Evolutionary conservation across 2,329 filamentous ascomycete species (phyloP).

Genomic region (Calonectria leucothoes): DNA sequence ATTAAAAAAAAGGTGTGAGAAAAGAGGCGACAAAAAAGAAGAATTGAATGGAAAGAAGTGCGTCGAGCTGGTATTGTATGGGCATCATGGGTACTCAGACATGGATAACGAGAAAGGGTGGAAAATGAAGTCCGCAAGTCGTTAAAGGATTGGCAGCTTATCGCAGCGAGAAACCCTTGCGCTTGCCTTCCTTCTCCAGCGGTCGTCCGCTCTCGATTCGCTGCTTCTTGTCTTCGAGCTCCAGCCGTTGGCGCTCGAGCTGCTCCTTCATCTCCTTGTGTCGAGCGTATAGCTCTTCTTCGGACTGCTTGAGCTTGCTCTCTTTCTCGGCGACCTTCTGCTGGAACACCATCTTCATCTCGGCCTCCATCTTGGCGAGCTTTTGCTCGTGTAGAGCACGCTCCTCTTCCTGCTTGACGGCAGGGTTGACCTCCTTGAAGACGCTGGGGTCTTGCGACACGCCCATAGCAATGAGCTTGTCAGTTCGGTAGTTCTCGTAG

Average conservation of each 20-base stretch:
- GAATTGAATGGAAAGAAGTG: constrained; percentile 62
- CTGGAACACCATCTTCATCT: constrained; percentile 99
- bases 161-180: constrained; percentile 99
- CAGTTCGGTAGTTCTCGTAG: constrained; percentile 99
- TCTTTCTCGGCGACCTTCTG: constrained; percentile 99
- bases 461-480: constrained; percentile 98
- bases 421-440: constrained; percentile 99
- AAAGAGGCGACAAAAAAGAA: constrained; percentile 51
- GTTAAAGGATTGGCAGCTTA: constrained; percentile 60
- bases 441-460: constrained; percentile 98
- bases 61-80: constrained; percentile 69
- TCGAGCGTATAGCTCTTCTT: constrained; percentile 97
- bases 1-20: constrained; percentile 54
- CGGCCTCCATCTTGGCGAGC: constrained; percentile 99
- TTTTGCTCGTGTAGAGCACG: constrained; percentile 98
- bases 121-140: constrained; percentile 35
- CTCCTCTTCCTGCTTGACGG: constrained; percentile 99
- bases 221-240: constrained; percentile 98
- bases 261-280: constrained; percentile 99
- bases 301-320: constrained; percentile 99
- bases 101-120: constrained; percentile 60
- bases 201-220: constrained; percentile 95
- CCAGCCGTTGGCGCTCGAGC: constrained; percentile 91
- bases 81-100: constrained; percentile 69
- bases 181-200: constrained; percentile 97